These are phyloP conservation scores for Vishniacozyma victoriae DNA, from an alignment of 768 basidiomycete species.

Conservation along the genomic window DNA sequence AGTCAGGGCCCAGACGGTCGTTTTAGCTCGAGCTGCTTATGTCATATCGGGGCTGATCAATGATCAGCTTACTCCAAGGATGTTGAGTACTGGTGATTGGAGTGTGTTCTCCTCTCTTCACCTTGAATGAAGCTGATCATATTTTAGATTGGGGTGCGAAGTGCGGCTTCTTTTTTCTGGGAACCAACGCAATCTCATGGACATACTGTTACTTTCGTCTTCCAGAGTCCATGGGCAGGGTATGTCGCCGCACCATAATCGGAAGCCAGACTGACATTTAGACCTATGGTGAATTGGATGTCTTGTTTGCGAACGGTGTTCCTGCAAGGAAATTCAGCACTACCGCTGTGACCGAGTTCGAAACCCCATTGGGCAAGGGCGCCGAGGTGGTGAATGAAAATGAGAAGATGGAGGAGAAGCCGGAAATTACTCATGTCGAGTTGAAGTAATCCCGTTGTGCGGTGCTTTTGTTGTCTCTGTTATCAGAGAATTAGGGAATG, in stretches of 20 bases:
- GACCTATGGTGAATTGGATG: slow-evolving; percentile 5
- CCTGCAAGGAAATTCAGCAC: slow-evolving; percentile 28
- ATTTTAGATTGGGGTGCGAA: slow-evolving; percentile 12
- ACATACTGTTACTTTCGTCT: slow-evolving; percentile 27
- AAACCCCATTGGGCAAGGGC: no score
- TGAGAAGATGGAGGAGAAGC: no score
- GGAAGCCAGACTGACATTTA: no score
- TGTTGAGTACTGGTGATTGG: not conserved
- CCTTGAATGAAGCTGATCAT: not conserved
- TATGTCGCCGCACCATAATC: no score
- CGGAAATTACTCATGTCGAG: no score
- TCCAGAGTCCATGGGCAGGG: slow-evolving; percentile 22
- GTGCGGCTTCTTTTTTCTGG: slow-evolving; percentile 23
- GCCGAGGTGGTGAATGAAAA: no score
- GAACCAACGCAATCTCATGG: slow-evolving; percentile 13
- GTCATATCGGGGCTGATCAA: not conserved
- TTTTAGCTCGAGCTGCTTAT: slow-evolving; percentile 28
- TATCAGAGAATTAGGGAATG: no score
- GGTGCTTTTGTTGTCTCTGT: no score
- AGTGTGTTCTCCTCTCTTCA: not conserved
- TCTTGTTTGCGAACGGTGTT: slow-evolving; percentile 15
- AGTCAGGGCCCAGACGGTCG: slow-evolving; percentile 44
- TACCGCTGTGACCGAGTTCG: no score
- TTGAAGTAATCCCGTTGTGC: no score
- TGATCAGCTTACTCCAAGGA: not conserved